Percentiles rank a stretch among this genome's conserved stretches.
These are phyloP conservation scores for Eurotiales sp. DNA, from an alignment of 2,329 filamentous ascomycete species.

Conservation along the genomic window DNA sequence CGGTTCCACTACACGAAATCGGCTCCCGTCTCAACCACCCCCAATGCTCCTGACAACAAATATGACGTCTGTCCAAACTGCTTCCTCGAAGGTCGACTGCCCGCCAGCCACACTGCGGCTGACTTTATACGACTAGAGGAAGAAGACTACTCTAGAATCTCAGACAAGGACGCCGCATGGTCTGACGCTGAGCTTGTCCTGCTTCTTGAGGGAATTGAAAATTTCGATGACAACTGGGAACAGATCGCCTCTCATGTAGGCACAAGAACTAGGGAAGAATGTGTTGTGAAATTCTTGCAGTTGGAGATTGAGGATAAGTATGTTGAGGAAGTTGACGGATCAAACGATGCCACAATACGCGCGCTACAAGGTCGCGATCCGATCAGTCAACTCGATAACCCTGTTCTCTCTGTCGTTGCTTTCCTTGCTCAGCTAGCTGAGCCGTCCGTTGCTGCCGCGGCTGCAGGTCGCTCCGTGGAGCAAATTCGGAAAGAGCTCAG, in stretches of 20 bases:
- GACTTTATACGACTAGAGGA: constrained; percentile 91
- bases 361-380: constrained; percentile 76
- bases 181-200: constrained; percentile 84
- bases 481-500: constrained; percentile 78
- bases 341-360: constrained; percentile 63
- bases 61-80: constrained; percentile 91
- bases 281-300: constrained; percentile 92
- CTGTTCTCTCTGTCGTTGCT: constrained; percentile 91
- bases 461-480: constrained; percentile 80
- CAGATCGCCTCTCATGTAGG: constrained; percentile 89
- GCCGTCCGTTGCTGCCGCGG: constrained; percentile 82
- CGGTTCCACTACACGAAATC: constrained; percentile 69
- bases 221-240: constrained; percentile 94
- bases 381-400: constrained; percentile 90
- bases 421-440: constrained; percentile 91
- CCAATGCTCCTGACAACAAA: constrained; percentile 59
- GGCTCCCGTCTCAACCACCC: constrained; percentile 52
- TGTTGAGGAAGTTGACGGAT: constrained; percentile 67
- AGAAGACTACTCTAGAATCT: constrained; percentile 70
- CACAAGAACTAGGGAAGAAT: constrained; percentile 89
- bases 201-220: constrained; percentile 84
- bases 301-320: constrained; percentile 98
- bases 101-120: constrained; percentile 69
- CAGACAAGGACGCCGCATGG: constrained; percentile 85
- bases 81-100: constrained; percentile 79